Conservation (phyloP, 768 basidiomycete genomes). For the Kondoa malvinella region DNA sequence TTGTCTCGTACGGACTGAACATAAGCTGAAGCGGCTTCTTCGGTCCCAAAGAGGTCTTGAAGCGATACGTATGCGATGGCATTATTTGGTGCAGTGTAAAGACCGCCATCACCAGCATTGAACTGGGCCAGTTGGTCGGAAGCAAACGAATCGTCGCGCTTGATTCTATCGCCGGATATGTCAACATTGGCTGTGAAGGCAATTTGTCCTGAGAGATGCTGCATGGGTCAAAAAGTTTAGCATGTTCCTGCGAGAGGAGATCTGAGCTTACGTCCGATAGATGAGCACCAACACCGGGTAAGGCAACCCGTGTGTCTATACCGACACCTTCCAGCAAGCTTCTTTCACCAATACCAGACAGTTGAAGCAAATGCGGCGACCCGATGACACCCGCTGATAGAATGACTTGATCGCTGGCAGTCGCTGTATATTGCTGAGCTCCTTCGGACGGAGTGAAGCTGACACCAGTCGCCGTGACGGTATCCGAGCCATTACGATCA, state of each 20-base stretch:
- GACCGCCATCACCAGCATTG: slow-evolving; percentile 23
- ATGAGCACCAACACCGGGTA: slow-evolving; percentile 37
- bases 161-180: slow-evolving; percentile 21
- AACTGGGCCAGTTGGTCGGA: slow-evolving; percentile 22
- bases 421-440: slow-evolving; percentile 29
- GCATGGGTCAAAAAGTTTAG: no score
- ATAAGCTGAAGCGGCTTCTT: slow-evolving; percentile 37
- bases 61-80: slow-evolving; percentile 31
- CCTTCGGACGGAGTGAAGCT: slow-evolving; percentile 29
- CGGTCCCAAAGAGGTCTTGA: slow-evolving; percentile 36
- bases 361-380: slow-evolving; percentile 33
- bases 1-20: slow-evolving; percentile 44
- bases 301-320: slow-evolving; percentile 32
- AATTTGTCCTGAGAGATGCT: slow-evolving; percentile 29
- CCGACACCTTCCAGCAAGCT: slow-evolving; percentile 28
- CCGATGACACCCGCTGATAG: slow-evolving; percentile 31
- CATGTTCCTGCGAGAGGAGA: no score
- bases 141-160: slow-evolving; percentile 17
- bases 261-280: no score
- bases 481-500: slow-evolving; percentile 25
- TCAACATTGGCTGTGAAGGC: slow-evolving; percentile 17
- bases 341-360: slow-evolving; percentile 37
- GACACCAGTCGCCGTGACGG: slow-evolving; percentile 33
- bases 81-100: slow-evolving; percentile 16
- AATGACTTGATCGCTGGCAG: slow-evolving; percentile 36